These are phyloP conservation scores for Cochlearia excelsa DNA, from an alignment of 345 rosid species.

Conservation along the genomic window DNA sequence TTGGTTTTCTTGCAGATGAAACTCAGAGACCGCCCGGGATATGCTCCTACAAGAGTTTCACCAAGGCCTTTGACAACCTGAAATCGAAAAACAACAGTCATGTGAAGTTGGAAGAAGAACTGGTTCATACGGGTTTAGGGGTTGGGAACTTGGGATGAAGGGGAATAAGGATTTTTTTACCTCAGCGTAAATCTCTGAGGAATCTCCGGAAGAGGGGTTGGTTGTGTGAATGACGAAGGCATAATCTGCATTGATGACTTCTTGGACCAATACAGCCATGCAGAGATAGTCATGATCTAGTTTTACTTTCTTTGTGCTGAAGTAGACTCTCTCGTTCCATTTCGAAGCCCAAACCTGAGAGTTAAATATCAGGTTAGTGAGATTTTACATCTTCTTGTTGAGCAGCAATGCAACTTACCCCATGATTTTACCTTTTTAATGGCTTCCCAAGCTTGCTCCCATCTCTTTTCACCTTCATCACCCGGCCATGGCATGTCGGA, in stretches of 20 bases:
- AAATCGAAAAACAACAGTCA: slow-evolving; percentile 13
- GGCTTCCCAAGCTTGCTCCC: slow-evolving; percentile 98
- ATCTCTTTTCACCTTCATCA: slow-evolving; percentile 83
- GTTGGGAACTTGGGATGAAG: not conserved
- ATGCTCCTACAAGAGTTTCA: slow-evolving; percentile 97
- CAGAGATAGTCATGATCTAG: slow-evolving; percentile 90
- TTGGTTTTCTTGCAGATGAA: slow-evolving; percentile 77
- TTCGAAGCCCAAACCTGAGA: slow-evolving; percentile 98
- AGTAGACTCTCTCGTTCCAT: slow-evolving; percentile 99
- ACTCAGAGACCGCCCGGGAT: slow-evolving; percentile 97
- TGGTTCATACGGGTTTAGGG: not conserved
- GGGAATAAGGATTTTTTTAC: slow-evolving; percentile 35
- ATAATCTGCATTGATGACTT: slow-evolving; percentile 89
- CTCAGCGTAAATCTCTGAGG: slow-evolving; percentile 94
- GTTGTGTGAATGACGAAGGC: slow-evolving; percentile 98
- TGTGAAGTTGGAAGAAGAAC: slow-evolving; percentile 20
- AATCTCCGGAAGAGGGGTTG: slow-evolving; percentile 89
- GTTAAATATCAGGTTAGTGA: slow-evolving; percentile 14
- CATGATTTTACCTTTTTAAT: slow-evolving; percentile 70
- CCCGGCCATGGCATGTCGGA: slow-evolving; percentile 99
- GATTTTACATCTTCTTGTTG: slow-evolving; percentile 13
- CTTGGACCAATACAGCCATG: slow-evolving; percentile 99
- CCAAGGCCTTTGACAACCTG: slow-evolving; percentile 97
- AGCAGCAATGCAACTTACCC: slow-evolving; percentile 3
- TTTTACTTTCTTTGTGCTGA: slow-evolving; percentile 85